These are phyloP conservation scores for Choiromyces venosus DNA, from an alignment of 495 filamentous ascomycete species.

Conservation along the genomic window DNA sequence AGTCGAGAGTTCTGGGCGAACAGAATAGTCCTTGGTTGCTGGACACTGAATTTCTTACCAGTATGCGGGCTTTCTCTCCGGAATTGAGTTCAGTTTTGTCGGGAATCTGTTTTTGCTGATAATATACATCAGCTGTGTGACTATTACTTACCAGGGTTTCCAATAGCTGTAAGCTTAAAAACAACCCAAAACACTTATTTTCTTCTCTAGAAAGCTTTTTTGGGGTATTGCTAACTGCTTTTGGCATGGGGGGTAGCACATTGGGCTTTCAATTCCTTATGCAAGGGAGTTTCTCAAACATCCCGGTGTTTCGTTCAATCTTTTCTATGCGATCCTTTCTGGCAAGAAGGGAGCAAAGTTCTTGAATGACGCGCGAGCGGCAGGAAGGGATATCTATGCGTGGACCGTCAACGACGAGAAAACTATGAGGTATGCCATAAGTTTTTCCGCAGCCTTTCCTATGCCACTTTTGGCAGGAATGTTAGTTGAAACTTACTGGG, in stretches of 20 bases:
- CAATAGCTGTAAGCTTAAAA: constrained; percentile 47
- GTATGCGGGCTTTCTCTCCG: constrained; percentile 10
- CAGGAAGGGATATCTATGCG: constrained; percentile 56
- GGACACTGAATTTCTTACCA: constrained; percentile 50
- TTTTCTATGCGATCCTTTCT: constrained; percentile 60
- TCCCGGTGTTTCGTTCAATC: constrained; percentile 66
- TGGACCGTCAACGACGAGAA: constrained; percentile 81
- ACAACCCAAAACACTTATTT: not conserved
- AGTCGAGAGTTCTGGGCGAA: constrained; percentile 57
- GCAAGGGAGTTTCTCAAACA: constrained; percentile 62
- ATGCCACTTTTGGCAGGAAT: not conserved
- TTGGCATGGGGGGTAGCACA: constrained; percentile 48
- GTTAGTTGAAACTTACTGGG: not conserved
- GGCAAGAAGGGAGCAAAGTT: constrained; percentile 60
- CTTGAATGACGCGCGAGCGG: constrained; percentile 53
- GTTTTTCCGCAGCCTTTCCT: not conserved
- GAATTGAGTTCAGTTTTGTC: not conserved
- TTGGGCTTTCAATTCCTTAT: constrained; percentile 64
- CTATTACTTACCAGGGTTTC: constrained; percentile 60
- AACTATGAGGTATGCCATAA: constrained; percentile 61
- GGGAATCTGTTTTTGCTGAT: constrained; percentile 8
- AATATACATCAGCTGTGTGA: constrained; percentile 25
- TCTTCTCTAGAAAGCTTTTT: not conserved
- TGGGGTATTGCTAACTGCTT: constrained; percentile 6
- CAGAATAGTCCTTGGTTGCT: constrained; percentile 71